These are phyloP conservation scores for Hanseniaspora guilliermondii DNA, from an alignment of 805 yeast genomes.

Conservation along the genomic window DNA sequence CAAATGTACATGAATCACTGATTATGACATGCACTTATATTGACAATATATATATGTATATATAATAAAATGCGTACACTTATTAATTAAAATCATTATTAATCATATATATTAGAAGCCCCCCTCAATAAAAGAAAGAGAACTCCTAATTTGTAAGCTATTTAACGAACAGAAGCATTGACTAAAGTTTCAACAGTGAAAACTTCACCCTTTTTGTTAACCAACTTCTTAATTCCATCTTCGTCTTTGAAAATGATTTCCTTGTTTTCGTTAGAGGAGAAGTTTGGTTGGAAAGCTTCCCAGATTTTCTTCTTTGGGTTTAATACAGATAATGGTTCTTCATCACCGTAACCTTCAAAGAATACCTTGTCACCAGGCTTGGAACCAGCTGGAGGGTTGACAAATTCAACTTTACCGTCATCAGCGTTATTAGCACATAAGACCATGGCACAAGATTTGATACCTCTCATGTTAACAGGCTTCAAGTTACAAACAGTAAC, in stretches of 20 bases:
- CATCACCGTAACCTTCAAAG: constrained; percentile 75
- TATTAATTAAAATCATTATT: too few species aligned
- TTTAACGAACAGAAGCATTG: constrained; percentile 66
- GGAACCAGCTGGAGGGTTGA: constrained; percentile 85
- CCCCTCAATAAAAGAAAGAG: not conserved
- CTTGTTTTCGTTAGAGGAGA: constrained; percentile 63
- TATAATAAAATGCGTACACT: too few species aligned
- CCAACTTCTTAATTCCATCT: constrained; percentile 50
- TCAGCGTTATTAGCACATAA: constrained; percentile 64
- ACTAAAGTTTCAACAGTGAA: constrained; percentile 64
- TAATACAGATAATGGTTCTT: constrained; percentile 78
- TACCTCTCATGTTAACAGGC: constrained; percentile 97
- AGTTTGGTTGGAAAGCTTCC: constrained; percentile 88
- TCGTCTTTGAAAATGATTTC: constrained; percentile 70
- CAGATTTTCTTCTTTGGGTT: constrained; percentile 97
- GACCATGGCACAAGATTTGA: constrained; percentile 92
- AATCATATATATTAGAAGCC: too few species aligned
- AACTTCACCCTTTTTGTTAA: constrained; percentile 64
- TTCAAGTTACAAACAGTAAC: constrained; percentile 90
- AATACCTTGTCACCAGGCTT: constrained; percentile 93
- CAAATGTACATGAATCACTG: too few species aligned
- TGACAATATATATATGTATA: too few species aligned
- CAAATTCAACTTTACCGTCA: constrained; percentile 68
- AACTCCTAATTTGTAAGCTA: not conserved
- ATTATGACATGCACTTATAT: too few species aligned